Evolutionary conservation across 2,329 filamentous ascomycete species (phyloP).

Genomic region (Colletotrichum sp.): DNA sequence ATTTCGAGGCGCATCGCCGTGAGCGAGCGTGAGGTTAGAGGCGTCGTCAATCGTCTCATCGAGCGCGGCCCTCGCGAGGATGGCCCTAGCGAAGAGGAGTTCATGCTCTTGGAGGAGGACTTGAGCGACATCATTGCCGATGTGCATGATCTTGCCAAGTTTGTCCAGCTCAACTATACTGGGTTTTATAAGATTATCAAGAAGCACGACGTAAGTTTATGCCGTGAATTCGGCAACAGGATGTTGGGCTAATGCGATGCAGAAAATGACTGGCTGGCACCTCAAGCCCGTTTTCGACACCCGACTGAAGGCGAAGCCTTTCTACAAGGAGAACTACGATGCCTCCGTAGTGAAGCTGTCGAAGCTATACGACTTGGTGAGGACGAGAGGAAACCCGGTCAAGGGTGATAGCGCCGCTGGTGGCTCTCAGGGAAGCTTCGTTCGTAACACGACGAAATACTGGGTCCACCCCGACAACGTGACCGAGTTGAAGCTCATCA

Average conservation of each 20-base stretch:
- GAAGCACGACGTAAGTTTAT: conserved; percentile 84
- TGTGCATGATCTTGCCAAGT: conserved; percentile 97
- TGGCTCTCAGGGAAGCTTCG: conserved; percentile 91
- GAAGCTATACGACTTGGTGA: conserved; percentile 91
- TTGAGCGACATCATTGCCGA: conserved; percentile 98
- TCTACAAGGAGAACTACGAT: conserved; percentile 99
- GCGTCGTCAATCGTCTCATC: conserved; percentile 80
- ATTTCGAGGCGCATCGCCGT: conserved; percentile 89
- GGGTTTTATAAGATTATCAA: conserved; percentile 99
- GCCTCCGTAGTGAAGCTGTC: conserved; percentile 94
- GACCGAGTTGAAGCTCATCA: conserved; percentile 96
- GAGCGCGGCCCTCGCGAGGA: conserved; percentile 62
- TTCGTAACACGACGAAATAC: conserved; percentile 98
- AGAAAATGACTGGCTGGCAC: conserved; percentile 96
- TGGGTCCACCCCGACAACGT: conserved; percentile 99
- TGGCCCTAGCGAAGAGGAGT: conserved; percentile 85
- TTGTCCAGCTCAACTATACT: conserved; percentile 97
- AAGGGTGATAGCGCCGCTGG: conserved; percentile 92
- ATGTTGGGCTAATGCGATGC: neutral
- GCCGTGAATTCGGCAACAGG: conserved; percentile 21
- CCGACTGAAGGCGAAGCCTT: conserved; percentile 92
- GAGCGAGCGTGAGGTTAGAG: conserved; percentile 87
- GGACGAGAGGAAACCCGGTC: conserved; percentile 89
- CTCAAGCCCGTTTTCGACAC: conserved; percentile 96
- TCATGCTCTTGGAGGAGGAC: conserved; percentile 90